Percentiles rank a stretch among this genome's conserved stretches.
These are phyloP conservation scores for Pseudopediastrum boryanum DNA, from an alignment of 139 green algal species.

Conservation along the genomic window DNA sequence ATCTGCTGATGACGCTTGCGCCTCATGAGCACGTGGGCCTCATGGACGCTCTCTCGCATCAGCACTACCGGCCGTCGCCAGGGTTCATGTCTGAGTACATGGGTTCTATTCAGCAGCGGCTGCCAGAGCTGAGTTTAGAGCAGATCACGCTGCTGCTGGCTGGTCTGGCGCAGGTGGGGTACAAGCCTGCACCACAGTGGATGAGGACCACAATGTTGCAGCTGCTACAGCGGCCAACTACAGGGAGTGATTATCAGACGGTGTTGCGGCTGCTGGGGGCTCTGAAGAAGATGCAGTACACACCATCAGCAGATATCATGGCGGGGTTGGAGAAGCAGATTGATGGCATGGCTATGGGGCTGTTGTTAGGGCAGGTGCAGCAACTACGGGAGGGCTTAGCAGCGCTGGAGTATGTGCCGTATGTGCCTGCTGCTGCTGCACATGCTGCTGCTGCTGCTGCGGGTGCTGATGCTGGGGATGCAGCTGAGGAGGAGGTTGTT, in stretches of 20 bases:
- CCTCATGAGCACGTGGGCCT: slow-evolving; percentile 26
- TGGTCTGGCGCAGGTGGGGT: slow-evolving; percentile 14
- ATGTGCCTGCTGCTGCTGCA: slow-evolving; percentile 6
- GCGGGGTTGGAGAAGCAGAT: background rate
- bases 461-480: background rate
- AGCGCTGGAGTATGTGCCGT: slow-evolving; percentile 25
- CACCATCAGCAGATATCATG: background rate
- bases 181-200: slow-evolving; percentile 27
- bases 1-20: background rate
- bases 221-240: background rate
- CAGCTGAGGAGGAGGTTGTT: background rate
- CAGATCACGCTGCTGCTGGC: slow-evolving; percentile 15
- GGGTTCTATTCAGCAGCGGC: background rate
- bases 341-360: background rate
- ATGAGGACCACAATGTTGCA: slow-evolving; percentile 17
- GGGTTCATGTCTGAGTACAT: slow-evolving; percentile 35
- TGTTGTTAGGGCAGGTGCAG: slow-evolving; percentile 13
- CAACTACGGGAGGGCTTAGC: slow-evolving; percentile 12
- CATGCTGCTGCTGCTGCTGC: background rate
- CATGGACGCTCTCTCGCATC: slow-evolving; percentile 25
- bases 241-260: background rate
- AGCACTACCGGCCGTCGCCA: slow-evolving; percentile 24
- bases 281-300: slow-evolving; percentile 29
- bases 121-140: slow-evolving; percentile 2
- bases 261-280: slow-evolving; percentile 18